A percentile compares a stretch with the other conserved stretches of the same genome.
Conservation (phyloP, 176 grass and related monocot species). For the Tuctoria greenei region DNA sequence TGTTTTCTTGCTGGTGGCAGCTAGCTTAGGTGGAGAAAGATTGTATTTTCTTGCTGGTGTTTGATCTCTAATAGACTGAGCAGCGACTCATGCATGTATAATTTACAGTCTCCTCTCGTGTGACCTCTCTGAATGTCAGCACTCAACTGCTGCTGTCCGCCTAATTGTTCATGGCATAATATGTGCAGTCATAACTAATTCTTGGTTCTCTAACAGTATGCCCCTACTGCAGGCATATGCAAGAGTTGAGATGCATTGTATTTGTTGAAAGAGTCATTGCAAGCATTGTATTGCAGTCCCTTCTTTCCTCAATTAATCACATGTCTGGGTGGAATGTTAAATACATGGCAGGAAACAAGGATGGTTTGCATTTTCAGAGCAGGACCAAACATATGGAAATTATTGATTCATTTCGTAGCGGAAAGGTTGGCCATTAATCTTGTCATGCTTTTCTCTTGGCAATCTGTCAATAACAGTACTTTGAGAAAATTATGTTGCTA, state of each 20-base stretch:
- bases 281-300: constrained; percentile 57
- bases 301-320: constrained; percentile 46
- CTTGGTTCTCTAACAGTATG: neutral
- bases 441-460: neutral
- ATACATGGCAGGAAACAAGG: constrained; percentile 52
- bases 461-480: neutral
- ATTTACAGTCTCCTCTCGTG: too few relatives aligned
- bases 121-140: too few relatives aligned
- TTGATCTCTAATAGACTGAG: too few relatives aligned
- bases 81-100: too few relatives aligned
- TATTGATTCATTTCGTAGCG: constrained; percentile 56
- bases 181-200: neutral
- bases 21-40: too few relatives aligned
- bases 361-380: constrained; percentile 39
- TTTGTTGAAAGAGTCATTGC: constrained; percentile 83
- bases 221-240: constrained; percentile 45
- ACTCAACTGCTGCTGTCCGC: too few relatives aligned
- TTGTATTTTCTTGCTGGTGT: too few relatives aligned
- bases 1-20: too few relatives aligned
- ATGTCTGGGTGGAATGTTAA: constrained; percentile 58
- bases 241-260: constrained; percentile 78
- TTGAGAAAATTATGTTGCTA: constrained; percentile 30
- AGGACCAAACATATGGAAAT: constrained; percentile 61
- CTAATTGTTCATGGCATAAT: neutral
- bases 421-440: constrained; percentile 45